Conservation (phyloP, 805 yeast species). For the Kodamaea fukazawae region DNA sequence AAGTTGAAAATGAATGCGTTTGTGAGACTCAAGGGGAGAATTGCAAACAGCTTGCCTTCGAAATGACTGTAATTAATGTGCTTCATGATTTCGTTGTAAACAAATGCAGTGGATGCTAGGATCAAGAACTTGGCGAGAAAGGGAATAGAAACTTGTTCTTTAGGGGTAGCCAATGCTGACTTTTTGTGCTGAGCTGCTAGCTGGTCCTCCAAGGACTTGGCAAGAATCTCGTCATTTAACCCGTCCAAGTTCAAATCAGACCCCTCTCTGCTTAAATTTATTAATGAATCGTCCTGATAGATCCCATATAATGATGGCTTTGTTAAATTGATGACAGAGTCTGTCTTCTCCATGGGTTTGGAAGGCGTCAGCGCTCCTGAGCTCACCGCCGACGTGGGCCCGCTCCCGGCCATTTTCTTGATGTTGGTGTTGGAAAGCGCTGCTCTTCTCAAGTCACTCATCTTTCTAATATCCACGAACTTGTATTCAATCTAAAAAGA, state of each 20-base stretch:
- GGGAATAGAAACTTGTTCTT: conserved; percentile 1
- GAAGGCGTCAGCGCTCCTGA: conserved; percentile 23
- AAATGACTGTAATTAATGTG: conserved; percentile 52
- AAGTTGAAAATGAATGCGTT: conserved; percentile 14
- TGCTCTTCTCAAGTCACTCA: conserved; percentile 16
- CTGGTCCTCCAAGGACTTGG: background rate
- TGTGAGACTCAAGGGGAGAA: conserved; percentile 13
- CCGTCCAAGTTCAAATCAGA: conserved; percentile 15
- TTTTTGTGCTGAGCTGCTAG: background rate
- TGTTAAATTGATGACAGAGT: conserved; percentile 47
- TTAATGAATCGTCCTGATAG: conserved; percentile 44
- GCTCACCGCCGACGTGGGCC: conserved; percentile 6
- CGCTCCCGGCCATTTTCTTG: conserved; percentile 12
- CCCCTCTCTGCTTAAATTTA: conserved; percentile 26
- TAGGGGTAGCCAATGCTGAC: background rate
- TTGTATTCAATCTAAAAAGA: background rate
- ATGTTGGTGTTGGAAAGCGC: conserved; percentile 19
- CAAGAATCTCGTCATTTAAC: conserved; percentile 7
- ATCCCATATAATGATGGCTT: conserved; percentile 51
- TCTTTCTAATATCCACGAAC: background rate
- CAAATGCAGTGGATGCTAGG: conserved; percentile 43
- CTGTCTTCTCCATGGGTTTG: conserved; percentile 27
- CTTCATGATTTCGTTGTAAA: conserved; percentile 51
- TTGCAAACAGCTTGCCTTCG: conserved; percentile 36
- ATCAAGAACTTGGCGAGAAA: conserved; percentile 19